Conservation (phyloP, 2,329 filamentous ascomycete genomes). For the Parafenestella ontariensis region DNA sequence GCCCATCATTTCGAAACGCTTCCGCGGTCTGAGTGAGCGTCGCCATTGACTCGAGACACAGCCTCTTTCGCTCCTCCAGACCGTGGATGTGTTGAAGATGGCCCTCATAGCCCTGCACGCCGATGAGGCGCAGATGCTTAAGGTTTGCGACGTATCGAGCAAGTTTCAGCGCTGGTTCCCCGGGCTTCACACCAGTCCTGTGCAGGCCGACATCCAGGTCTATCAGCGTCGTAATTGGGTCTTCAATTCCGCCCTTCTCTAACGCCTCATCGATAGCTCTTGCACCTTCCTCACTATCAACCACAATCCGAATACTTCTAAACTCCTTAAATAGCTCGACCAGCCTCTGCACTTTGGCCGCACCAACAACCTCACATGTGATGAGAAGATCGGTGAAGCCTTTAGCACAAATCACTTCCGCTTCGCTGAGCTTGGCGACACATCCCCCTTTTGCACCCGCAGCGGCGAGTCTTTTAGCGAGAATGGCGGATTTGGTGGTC, state of each 20-base stretch:
- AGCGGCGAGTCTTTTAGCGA: slow-evolving; percentile 54
- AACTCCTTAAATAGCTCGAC: slow-evolving; percentile 54
- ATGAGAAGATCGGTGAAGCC: slow-evolving; percentile 61
- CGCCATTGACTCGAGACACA: slow-evolving; percentile 57
- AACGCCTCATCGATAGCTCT: slow-evolving; percentile 56
- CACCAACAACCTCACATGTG: slow-evolving; percentile 60
- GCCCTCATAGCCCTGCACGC: slow-evolving; percentile 62
- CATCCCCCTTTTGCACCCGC: slow-evolving; percentile 61
- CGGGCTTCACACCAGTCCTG: slow-evolving; percentile 57
- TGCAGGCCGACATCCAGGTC: slow-evolving; percentile 61
- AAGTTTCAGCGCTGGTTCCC: slow-evolving; percentile 50
- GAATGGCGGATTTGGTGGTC: slow-evolving; percentile 58
- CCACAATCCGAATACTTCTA: slow-evolving; percentile 53
- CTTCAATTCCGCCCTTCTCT: slow-evolving; percentile 43
- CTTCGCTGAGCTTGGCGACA: slow-evolving; percentile 60
- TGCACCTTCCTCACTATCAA: slow-evolving; percentile 57
- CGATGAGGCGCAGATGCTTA: slow-evolving; percentile 54
- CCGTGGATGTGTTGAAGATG: slow-evolving; percentile 61
- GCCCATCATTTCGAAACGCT: slow-evolving; percentile 51
- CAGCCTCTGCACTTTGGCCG: slow-evolving; percentile 55
- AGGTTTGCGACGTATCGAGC: slow-evolving; percentile 50
- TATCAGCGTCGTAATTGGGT: slow-evolving; percentile 53
- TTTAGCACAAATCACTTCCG: slow-evolving; percentile 47
- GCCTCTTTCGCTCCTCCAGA: slow-evolving; percentile 49
- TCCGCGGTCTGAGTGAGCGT: slow-evolving; percentile 55